phyloP scores from a whole-genome alignment of 1,139 yeast species.

The Nakaseomyces glabratus region DNA sequence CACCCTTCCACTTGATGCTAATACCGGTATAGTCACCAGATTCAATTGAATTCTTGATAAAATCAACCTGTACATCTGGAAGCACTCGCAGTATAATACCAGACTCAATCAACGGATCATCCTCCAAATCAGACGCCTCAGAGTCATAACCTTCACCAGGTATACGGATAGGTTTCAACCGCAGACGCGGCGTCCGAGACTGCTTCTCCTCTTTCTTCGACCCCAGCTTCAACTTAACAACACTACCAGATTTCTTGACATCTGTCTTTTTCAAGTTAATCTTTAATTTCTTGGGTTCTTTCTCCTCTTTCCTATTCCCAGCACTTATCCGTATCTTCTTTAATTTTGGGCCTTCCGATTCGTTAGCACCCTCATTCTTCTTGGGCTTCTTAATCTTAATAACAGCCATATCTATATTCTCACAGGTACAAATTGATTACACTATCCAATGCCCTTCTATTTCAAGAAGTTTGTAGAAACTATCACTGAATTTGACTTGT shows the following conservation, averaged over 20 bases:
- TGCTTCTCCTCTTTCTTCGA: slow-evolving; percentile 24
- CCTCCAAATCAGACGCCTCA: slow-evolving; percentile 93
- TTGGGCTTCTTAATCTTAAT: slow-evolving; percentile 29
- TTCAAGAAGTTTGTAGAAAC: too few species aligned
- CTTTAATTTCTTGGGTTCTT: slow-evolving; percentile 19
- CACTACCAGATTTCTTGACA: slow-evolving; percentile 8
- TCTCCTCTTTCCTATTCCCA: slow-evolving; percentile 10
- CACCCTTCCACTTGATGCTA: slow-evolving; percentile 65
- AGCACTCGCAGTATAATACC: slow-evolving; percentile 73
- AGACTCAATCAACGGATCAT: slow-evolving; percentile 85
- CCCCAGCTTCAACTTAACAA: slow-evolving; percentile 27
- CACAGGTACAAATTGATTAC: too few species aligned
- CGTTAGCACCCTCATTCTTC: slow-evolving; percentile 10
- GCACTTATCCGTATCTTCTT: slow-evolving; percentile 25
- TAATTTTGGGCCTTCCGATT: slow-evolving; percentile 17
- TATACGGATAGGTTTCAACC: slow-evolving; percentile 73
- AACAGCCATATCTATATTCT: slow-evolving; percentile 22
- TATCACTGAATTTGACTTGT: too few species aligned
- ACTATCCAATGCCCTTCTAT: too few species aligned
- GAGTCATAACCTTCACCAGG: slow-evolving; percentile 97
- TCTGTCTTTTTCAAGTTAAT: slow-evolving; percentile 28
- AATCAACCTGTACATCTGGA: slow-evolving; percentile 58
- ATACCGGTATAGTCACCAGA: slow-evolving; percentile 71
- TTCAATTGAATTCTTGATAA: slow-evolving; percentile 69
- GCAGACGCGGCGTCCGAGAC: slow-evolving; percentile 47